Base-by-base conservation (phyloP, 192 early-diverging fungal genomes). In the Coemansia biformis region DNA sequence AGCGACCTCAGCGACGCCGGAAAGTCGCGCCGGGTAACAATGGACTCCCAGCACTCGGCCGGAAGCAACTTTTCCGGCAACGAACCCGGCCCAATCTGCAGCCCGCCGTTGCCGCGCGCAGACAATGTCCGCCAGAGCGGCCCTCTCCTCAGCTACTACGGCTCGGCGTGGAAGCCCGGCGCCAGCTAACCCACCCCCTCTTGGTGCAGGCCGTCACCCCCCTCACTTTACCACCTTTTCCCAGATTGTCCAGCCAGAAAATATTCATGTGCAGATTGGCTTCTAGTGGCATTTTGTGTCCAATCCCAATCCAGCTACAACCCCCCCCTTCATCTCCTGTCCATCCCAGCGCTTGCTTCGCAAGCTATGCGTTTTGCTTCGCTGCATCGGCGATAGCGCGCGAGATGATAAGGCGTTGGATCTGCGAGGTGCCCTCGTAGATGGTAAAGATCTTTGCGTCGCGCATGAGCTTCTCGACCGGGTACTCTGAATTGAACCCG, bases 361-460 rank as follows among this genome's bases (percentile, higher is more conserved):
- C n/a, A 15, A 18, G 22, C 42, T 57, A 55, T 36, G 54, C 26
- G 1, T 17, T 47, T 37, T 73, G 58, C 54, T 61, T 66, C 41
- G 72, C 64, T 9, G 44, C 43, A 24, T 93, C 88, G 36, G 91
- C 81, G 22, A 97, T 48, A 21, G 78, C 66, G 41, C 88, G 84
- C 36, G 89, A 90, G 66, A 94, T 90, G 48, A 97, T 87, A 37
- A 94, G 57, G 35, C 93, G 82, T 66, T 97, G 93, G 63, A 97
- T 89, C 77, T 97, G 91, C 18, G 85, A 88, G 4, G 93, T 97
- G 47, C 93, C 93, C 69, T 97, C 93, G 54, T 97, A 97, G 48
- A 97, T 94, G 68, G 88, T 88, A 77, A 93, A 94, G 60, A 94
- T 92, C 78, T 91, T 91, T 48, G 88, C 87, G 48, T 91, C 89